A percentile compares a stretch with the other conserved stretches of the same genome.
Conservation (phyloP, 306 rosid species). For the Carpinus viminea region DNA sequence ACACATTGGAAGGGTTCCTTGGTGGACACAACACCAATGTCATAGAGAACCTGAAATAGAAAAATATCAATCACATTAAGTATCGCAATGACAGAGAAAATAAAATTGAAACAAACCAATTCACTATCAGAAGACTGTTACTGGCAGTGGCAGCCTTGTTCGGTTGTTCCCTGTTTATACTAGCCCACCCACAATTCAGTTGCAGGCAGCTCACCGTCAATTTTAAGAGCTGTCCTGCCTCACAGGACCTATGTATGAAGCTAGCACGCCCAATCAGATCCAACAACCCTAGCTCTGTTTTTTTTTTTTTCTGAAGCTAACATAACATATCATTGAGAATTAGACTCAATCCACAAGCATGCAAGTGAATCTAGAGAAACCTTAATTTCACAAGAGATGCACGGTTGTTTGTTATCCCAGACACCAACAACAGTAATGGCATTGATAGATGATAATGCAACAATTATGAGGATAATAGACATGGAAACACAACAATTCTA, state of each 20-base stretch:
- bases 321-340: neutral
- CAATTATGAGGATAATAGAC: constrained; percentile 6
- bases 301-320: neutral
- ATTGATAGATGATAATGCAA: constrained; percentile 21
- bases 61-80: constrained; percentile 24
- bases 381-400: constrained; percentile 3
- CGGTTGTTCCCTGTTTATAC: constrained; percentile 6
- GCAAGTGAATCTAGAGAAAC: neutral
- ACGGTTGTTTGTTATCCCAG: constrained; percentile 16
- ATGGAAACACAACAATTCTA: constrained; percentile 9
- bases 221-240: neutral
- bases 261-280: neutral
- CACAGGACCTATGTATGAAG: neutral
- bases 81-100: constrained; percentile 14
- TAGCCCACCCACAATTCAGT: neutral
- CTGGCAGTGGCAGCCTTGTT: neutral
- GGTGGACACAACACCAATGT: constrained; percentile 87
- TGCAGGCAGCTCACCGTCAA: neutral
- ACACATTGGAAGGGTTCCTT: constrained; percentile 98
- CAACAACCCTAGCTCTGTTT: neutral
- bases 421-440: constrained; percentile 14
- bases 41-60: constrained; percentile 85
- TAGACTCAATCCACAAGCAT: neutral
- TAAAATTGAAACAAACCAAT: neutral
- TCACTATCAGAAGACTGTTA: neutral